Base-by-base conservation (phyloP, 495 filamentous ascomycete genomes). In the Copromyces sp. region DNA sequence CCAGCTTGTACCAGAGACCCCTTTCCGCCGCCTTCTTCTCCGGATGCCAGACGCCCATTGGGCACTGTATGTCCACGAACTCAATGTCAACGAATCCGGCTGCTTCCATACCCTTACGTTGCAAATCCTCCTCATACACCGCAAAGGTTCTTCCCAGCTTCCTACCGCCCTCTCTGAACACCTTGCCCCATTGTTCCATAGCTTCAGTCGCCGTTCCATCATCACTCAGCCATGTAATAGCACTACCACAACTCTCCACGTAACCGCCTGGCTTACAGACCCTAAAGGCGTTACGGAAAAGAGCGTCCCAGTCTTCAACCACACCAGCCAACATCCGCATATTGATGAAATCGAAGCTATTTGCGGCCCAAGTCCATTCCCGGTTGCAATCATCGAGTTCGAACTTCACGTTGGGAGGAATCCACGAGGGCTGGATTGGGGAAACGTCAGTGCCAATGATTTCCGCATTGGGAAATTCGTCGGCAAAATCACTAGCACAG, bases 371-470 rank as follows among this genome's bases (percentile, higher is more conserved):
- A 5, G 84, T 80, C 88, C 88, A 91, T 24, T 80, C 78, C 12
- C 75, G 72, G 59, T 86, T 86, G 73, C 84, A 82, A 72, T 89
- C 87, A 53, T 89, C 87, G 45, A 89, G 80, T 74, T 87, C 82
- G 71, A 88, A 89, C 24, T 78, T 73, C 1, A 85, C 78, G 72
- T 86, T 86, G 3, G 82, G 82, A 3, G 84, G 84, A 0, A 83
- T 82, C 81, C 83, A 82, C 35, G 75, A 70, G 0, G 84, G 83
- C 72, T 89, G 87, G 68, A 87, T 89, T 0, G 86, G 83, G 12
- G 84, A 87, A 41, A 92, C 83, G 75, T 92, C 90, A 14, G 89
- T 89, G 11, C 90, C 90, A 53, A 89, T 78, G 35, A 91, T 82
- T 20, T 85, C 81, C 12, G 85, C 81, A 17, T 76, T 20, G 0